These are phyloP conservation scores for Boletales sp. DNA, from an alignment of 768 basidiomycete genomes.

Conservation along the genomic window DNA sequence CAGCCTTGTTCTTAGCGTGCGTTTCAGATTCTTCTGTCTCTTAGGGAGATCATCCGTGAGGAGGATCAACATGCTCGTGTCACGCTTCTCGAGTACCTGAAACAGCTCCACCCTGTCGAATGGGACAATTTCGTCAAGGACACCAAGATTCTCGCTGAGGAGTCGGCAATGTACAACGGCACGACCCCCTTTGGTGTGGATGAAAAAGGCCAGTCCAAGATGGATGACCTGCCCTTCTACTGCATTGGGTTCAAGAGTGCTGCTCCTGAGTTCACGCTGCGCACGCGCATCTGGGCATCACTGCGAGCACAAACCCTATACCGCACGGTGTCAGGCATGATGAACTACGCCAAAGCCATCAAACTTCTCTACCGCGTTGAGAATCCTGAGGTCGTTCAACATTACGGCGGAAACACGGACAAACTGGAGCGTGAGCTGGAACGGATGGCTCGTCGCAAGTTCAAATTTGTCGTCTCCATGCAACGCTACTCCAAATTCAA, in stretches of 20 bases:
- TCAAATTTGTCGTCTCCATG: constrained; percentile 99
- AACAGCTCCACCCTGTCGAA: constrained; percentile 95
- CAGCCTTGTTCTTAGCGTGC: constrained; percentile 2
- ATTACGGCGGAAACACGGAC: constrained; percentile 97
- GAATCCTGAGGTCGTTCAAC: constrained; percentile 98
- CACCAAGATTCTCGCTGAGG: constrained; percentile 97
- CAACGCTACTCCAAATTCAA: constrained; percentile 99
- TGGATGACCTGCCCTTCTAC: constrained; percentile 95
- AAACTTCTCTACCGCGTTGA: constrained; percentile 99
- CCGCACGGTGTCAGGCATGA: constrained; percentile 98
- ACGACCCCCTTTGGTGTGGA: constrained; percentile 66
- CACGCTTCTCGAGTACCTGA: constrained; percentile 95
- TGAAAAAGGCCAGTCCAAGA: constrained; percentile 82
- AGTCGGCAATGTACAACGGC: constrained; percentile 83
- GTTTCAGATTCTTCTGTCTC: constrained; percentile 83
- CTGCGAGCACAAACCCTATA: constrained; percentile 98
- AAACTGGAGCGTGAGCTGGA: constrained; percentile 94
- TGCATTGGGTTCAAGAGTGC: constrained; percentile 99
- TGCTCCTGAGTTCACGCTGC: constrained; percentile 95
- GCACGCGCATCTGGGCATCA: constrained; percentile 99
- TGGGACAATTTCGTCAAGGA: constrained; percentile 99
- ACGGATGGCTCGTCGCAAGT: constrained; percentile 96
- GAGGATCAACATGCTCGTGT: constrained; percentile 97
- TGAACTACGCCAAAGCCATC: constrained; percentile 99
- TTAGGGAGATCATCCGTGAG: constrained; percentile 98